Percentiles rank a stretch among this genome's conserved stretches.
Evolutionary conservation across 306 rosid genomes (phyloP).

Genomic region (Lablab purpureus): DNA sequence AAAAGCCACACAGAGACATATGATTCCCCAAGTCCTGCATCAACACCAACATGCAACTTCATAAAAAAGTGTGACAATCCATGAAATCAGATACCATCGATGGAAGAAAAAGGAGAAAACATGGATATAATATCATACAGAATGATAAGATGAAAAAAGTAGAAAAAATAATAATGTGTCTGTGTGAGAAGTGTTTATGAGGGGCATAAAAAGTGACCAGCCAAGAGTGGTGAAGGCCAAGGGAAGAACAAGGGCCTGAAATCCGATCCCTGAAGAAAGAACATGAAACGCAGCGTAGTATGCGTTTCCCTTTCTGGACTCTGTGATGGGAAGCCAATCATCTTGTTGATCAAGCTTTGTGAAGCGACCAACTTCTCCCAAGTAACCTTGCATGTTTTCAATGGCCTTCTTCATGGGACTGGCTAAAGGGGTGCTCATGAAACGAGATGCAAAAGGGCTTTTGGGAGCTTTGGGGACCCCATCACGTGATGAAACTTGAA

Average conservation of each 20-base stretch:
- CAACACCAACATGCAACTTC: not conserved
- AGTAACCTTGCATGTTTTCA: constrained; percentile 59
- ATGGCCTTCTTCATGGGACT: constrained; percentile 70
- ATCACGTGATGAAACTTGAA: not conserved
- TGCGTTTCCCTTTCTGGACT: constrained; percentile 70
- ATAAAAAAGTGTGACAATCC: not conserved
- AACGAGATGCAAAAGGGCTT: constrained; percentile 52
- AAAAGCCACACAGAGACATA: constrained; percentile 58
- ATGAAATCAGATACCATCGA: no score
- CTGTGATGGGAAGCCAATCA: constrained; percentile 86
- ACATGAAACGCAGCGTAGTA: constrained; percentile 77
- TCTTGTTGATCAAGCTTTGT: constrained; percentile 72
- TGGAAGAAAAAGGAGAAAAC: no score
- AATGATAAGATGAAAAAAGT: no score
- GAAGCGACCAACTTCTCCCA: constrained; percentile 73
- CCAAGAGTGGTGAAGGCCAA: constrained; percentile 66
- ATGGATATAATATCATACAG: no score
- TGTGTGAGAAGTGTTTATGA: not conserved
- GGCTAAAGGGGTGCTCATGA: constrained; percentile 59
- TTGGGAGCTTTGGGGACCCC: constrained; percentile 39
- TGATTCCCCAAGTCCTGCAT: constrained; percentile 75
- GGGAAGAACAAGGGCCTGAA: constrained; percentile 80
- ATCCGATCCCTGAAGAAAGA: constrained; percentile 70
- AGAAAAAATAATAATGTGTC: no score
- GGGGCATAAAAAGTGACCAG: constrained; percentile 49